phyloP scores from a whole-genome alignment of 1,284 basidiomycete species.

The Butyriboletus appendiculatus region DNA sequence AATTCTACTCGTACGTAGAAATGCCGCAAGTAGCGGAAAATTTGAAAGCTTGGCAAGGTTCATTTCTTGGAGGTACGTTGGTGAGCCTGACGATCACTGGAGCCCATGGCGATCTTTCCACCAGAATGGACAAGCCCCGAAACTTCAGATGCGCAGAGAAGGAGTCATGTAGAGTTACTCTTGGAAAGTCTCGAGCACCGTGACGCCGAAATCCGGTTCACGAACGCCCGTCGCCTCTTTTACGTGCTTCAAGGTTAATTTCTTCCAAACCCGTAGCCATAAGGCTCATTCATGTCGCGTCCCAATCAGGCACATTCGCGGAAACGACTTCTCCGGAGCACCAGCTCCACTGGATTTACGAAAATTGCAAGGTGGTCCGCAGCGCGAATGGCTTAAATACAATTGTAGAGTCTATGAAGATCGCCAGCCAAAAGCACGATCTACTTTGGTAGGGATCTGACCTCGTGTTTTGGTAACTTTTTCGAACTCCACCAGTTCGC shows the following conservation, averaged over 20 bases:
- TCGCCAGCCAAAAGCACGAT: constrained; percentile 89
- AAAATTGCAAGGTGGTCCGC: constrained; percentile 89
- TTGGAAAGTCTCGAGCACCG: constrained; percentile 86
- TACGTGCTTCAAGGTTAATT: constrained; percentile 86
- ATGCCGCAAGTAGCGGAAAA: constrained; percentile 91
- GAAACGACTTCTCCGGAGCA: constrained; percentile 91
- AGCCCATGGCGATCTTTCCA: background rate
- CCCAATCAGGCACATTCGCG: constrained; percentile 77
- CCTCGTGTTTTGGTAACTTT: background rate
- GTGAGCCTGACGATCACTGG: background rate
- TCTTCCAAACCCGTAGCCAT: constrained; percentile 5
- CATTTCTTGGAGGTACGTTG: constrained; percentile 69
- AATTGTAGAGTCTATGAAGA: constrained; percentile 88
- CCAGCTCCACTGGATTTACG: constrained; percentile 94
- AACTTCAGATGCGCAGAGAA: constrained; percentile 58
- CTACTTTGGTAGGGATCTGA: constrained; percentile 59
- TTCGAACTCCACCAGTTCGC: constrained; percentile 46
- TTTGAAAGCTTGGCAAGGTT: constrained; percentile 84
- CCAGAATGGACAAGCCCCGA: constrained; percentile 76
- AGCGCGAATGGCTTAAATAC: constrained; percentile 82
- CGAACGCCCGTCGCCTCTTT: constrained; percentile 83
- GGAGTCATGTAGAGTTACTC: constrained; percentile 74
- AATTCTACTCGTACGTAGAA: constrained; percentile 98
- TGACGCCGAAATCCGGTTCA: constrained; percentile 81
- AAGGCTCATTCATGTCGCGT: constrained; percentile 21